Evolutionary conservation across 208 protist genomes (phyloP).

Genomic region (Leishmania amazonensis): DNA sequence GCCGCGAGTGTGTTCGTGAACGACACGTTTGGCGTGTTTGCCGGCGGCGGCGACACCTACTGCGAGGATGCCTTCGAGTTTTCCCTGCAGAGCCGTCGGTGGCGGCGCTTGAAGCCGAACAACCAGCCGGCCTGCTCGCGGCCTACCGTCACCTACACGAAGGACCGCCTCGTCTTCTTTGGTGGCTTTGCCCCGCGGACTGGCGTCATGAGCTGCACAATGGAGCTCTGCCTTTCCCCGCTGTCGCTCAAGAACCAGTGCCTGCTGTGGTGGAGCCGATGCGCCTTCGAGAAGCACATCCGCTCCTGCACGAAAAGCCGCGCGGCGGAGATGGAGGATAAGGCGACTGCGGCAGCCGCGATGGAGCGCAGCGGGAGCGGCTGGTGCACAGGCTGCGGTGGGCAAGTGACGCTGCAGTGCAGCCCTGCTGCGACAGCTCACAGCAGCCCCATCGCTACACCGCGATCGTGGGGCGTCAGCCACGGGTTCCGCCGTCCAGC

Average conservation of each 20-base stretch:
- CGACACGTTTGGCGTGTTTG: slow-evolving; percentile 45
- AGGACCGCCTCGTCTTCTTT: slow-evolving; percentile 50
- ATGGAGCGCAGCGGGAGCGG: slow-evolving; percentile 2
- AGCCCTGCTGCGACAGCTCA: slow-evolving; percentile 9
- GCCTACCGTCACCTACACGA: slow-evolving; percentile 40
- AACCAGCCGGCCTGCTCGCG: slow-evolving; percentile 49
- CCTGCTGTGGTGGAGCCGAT: slow-evolving; percentile 33
- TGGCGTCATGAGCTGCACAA: slow-evolving; percentile 29
- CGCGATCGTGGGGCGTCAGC: slow-evolving; percentile 7
- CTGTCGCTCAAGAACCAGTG: slow-evolving; percentile 29
- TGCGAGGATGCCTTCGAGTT: slow-evolving; percentile 40
- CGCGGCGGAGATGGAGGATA: slow-evolving; percentile 12
- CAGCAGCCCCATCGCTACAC: slow-evolving; percentile 22
- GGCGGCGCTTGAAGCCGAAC: slow-evolving; percentile 26
- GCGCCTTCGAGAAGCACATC: slow-evolving; percentile 32
- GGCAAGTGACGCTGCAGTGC: slow-evolving; percentile 25
- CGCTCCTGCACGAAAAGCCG: slow-evolving; percentile 24
- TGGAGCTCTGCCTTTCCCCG: slow-evolving; percentile 38
- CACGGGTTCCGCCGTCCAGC: slow-evolving; percentile 9
- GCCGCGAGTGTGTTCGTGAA: slow-evolving; percentile 43
- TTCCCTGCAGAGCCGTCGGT: slow-evolving; percentile 30
- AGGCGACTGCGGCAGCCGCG: slow-evolving; percentile 9
- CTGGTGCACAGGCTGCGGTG: slow-evolving; percentile 9
- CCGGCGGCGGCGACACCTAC: slow-evolving; percentile 40
- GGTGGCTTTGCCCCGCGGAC: slow-evolving; percentile 36